A percentile compares a stretch with the other conserved stretches of the same genome.
These are phyloP conservation scores for Pterulicium gracile DNA, from an alignment of 1,284 basidiomycete genomes.

Conservation along the genomic window DNA sequence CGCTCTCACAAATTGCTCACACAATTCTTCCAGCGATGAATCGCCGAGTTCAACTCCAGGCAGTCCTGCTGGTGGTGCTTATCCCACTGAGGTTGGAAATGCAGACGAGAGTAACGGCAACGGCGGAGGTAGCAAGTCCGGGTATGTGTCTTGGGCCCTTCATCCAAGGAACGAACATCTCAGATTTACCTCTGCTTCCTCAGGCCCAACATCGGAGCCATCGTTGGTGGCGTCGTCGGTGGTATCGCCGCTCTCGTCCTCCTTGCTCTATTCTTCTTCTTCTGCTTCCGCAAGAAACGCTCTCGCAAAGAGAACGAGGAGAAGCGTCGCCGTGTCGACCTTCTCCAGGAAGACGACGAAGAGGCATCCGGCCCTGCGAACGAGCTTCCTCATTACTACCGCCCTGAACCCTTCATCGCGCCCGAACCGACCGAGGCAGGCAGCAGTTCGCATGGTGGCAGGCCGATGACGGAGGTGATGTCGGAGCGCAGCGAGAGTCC, in stretches of 20 bases:
- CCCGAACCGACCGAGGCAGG: constrained; percentile 42
- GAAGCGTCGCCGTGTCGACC: constrained; percentile 50
- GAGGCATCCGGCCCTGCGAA: constrained; percentile 24
- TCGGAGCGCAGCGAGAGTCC: constrained; percentile 25
- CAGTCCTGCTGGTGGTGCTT: constrained; percentile 61
- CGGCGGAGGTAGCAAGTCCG: constrained; percentile 12
- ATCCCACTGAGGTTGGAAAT: constrained; percentile 40
- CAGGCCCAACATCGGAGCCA: constrained; percentile 42
- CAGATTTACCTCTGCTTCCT: background rate
- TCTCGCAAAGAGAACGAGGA: constrained; percentile 23
- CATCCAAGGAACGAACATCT: background rate
- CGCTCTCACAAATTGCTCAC: too few species aligned
- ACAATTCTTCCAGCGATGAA: constrained; percentile 32
- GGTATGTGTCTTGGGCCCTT: constrained; percentile 13
- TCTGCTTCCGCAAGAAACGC: constrained; percentile 35
- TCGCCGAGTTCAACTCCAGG: constrained; percentile 72
- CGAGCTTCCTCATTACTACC: constrained; percentile 53
- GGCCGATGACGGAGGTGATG: constrained; percentile 10
- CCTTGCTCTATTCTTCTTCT: constrained; percentile 33
- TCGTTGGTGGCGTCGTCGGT: constrained; percentile 62
- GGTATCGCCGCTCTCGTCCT: constrained; percentile 39
- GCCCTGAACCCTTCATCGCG: constrained; percentile 63
- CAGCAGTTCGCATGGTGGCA: constrained; percentile 13
- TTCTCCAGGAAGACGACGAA: constrained; percentile 53
- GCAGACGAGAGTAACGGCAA: constrained; percentile 15